Conservation (phyloP, 2,329 filamentous ascomycete genomes). For the Sclerotiophoma versabilis region DNA sequence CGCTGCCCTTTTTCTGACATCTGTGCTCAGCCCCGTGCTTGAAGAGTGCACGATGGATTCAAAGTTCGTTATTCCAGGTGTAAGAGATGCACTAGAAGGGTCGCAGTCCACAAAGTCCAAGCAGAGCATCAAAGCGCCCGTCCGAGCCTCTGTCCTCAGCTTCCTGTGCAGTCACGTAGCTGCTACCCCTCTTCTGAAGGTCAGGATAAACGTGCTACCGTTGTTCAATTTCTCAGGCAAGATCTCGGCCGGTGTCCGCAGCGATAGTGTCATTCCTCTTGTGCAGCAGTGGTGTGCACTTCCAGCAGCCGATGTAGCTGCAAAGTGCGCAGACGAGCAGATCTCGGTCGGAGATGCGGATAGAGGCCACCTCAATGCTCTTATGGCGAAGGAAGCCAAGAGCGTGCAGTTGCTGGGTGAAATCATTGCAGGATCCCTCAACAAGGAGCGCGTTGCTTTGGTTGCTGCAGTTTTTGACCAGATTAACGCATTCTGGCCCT, state of each 20-base stretch:
- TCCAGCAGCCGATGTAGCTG: conserved; percentile 58
- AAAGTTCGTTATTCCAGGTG: conserved; percentile 69
- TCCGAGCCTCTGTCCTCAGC: conserved; percentile 69
- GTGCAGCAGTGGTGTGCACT: conserved; percentile 73
- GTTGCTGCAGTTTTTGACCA: conserved; percentile 71
- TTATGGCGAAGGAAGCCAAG: conserved; percentile 65
- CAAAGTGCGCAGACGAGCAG: conserved; percentile 59
- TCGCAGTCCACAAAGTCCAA: conserved; percentile 44
- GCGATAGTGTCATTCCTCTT: conserved; percentile 76
- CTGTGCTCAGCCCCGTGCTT: conserved; percentile 74
- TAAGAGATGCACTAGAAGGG: conserved; percentile 68
- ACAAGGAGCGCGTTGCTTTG: conserved; percentile 61
- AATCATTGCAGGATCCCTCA: conserved; percentile 56
- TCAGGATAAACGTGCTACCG: conserved; percentile 76
- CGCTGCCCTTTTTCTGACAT: conserved; percentile 63
- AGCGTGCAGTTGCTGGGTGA: conserved; percentile 62
- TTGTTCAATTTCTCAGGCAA: conserved; percentile 76
- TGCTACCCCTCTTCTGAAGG: conserved; percentile 69
- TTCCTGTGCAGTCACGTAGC: conserved; percentile 78
- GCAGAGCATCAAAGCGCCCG: conserved; percentile 62
- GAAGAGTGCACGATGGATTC: conserved; percentile 88
- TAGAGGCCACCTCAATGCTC: conserved; percentile 58
- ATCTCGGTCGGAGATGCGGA: conserved; percentile 60
- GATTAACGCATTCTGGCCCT: conserved; percentile 74
- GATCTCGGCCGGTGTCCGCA: conserved; percentile 74